Evolutionary conservation across 306 rosid species (phyloP), one percentile per base, ranked within the genome.

Genomic region (Alnus rubra): DNA sequence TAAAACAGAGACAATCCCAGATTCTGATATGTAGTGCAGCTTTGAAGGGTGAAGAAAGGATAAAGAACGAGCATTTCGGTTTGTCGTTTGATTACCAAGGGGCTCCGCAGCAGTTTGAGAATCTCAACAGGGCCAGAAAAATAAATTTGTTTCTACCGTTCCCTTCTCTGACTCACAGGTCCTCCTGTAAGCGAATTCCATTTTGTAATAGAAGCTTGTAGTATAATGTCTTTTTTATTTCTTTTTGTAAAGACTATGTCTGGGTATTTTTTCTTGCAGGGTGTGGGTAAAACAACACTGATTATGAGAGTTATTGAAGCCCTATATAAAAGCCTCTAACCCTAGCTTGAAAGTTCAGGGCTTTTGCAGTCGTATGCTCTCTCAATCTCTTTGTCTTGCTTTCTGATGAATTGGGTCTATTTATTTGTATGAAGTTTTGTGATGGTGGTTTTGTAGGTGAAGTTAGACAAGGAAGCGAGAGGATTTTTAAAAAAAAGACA

Each of bases 271-370:
- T 30, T 48, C 9, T 47, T 54, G 78, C 81, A 93, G 98, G 92
- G 91, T 56, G 97, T 93, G 71, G 98, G 97, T 49, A 93, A 93
- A 87, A 93, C 86, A 81, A 90, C 91, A 49, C 80, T 90, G 16
- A 86, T 93, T 2, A 88, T 81, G 84, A 83, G 84, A 85, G 87
- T 85, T 7, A 83, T 90, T 56, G 93, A 93, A 76, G 35, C 83
- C 78, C 88, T 91, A 72, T n/a, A n/a, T n/a, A n/a, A 89, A 83
- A 63, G 12, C 89, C 69, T 89, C 90, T 30, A 73, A 88, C 47
- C 89, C 92, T 15, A 69, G 81, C 70, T 84, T 91, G 56, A 91
- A 91, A 82, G 82, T 88, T 84, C 94, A 88, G 37, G 98, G 97
- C 30, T 93, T 93, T 90, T 91, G 87, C 84, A 90, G 93, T 47